A percentile compares a stretch with the other conserved stretches of the same genome.
These are phyloP conservation scores for Paraphaeosphaeria sporulosa DNA, from an alignment of 2,329 filamentous ascomycete genomes.

Conservation along the genomic window DNA sequence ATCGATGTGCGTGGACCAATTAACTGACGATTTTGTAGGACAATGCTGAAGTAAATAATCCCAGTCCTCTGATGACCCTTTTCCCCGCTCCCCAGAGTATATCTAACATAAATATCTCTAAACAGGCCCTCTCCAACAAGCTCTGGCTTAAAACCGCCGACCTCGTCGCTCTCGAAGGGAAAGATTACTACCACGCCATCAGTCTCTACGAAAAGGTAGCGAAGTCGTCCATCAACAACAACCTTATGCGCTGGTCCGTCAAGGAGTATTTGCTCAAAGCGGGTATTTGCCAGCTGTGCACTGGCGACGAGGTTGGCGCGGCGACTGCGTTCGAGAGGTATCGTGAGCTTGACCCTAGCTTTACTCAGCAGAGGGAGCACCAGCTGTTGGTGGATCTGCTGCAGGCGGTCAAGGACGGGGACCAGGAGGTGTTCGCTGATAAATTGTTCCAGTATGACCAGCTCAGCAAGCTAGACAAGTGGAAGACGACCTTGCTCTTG, in stretches of 20 bases:
- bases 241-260: slow-evolving; percentile 69
- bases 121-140: slow-evolving; percentile 80
- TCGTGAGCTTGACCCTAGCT: slow-evolving; percentile 69
- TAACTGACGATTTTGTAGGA: slow-evolving; percentile 39
- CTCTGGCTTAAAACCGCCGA: slow-evolving; percentile 92
- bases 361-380: slow-evolving; percentile 79
- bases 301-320: slow-evolving; percentile 78
- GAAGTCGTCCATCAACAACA: slow-evolving; percentile 80
- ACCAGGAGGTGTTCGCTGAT: slow-evolving; percentile 84
- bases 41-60: slow-evolving; percentile 43
- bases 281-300: slow-evolving; percentile 84
- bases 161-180: slow-evolving; percentile 78
- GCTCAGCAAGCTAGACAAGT: slow-evolving; percentile 92
- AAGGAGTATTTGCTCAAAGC: slow-evolving; percentile 97
- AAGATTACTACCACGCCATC: slow-evolving; percentile 68
- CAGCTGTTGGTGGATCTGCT: slow-evolving; percentile 80
- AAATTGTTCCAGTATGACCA: slow-evolving; percentile 90
- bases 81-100: slow-evolving; percentile 22
- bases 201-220: slow-evolving; percentile 80
- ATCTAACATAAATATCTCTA: slow-evolving; percentile 28
- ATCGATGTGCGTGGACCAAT: neutral
- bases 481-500: slow-evolving; percentile 89
- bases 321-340: slow-evolving; percentile 84
- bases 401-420: slow-evolving; percentile 76
- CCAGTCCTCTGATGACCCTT: slow-evolving; percentile 5